A percentile compares a stretch with the other conserved stretches of the same genome.
Conservation (phyloP, 2,329 filamentous ascomycete genomes). For the Endothia cerciana region DNA sequence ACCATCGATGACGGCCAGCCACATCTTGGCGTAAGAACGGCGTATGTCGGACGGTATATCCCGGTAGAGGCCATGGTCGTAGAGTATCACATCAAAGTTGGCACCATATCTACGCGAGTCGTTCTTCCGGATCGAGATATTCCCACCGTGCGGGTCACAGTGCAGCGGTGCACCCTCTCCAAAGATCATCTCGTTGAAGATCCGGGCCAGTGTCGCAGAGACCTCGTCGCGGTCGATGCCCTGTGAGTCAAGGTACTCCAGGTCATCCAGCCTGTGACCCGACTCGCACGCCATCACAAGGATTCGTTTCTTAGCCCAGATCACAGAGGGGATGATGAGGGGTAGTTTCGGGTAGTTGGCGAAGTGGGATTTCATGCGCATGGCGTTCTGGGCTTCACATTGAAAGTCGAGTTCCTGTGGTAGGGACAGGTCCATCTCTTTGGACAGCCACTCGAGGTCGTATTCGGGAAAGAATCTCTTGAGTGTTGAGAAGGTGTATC, state of each 20-base stretch:
- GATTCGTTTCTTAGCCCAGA: constrained; percentile 88
- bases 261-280: constrained; percentile 84
- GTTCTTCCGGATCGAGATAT: constrained; percentile 88
- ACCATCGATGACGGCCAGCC: constrained; percentile 92
- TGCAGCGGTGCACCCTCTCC: constrained; percentile 85
- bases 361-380: constrained; percentile 80
- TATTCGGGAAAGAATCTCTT: constrained; percentile 97
- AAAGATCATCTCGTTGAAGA: constrained; percentile 99
- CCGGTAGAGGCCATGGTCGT: constrained; percentile 95
- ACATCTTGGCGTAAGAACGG: constrained; percentile 92
- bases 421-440: constrained; percentile 88
- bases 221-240: constrained; percentile 94
- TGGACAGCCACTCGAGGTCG: constrained; percentile 92
- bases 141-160: constrained; percentile 96
- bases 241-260: constrained; percentile 82
- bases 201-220: constrained; percentile 82
- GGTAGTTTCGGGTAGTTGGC: constrained; percentile 73
- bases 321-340: constrained; percentile 83
- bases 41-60: constrained; percentile 81
- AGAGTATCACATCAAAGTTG: constrained; percentile 95
- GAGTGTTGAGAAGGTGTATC: constrained; percentile 85
- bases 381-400: constrained; percentile 83
- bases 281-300: constrained; percentile 94
- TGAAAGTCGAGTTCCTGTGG: constrained; percentile 91
- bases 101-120: constrained; percentile 55